Conservation (phyloP, 139 green algal genomes). For the Haematococcus sp. region DNA sequence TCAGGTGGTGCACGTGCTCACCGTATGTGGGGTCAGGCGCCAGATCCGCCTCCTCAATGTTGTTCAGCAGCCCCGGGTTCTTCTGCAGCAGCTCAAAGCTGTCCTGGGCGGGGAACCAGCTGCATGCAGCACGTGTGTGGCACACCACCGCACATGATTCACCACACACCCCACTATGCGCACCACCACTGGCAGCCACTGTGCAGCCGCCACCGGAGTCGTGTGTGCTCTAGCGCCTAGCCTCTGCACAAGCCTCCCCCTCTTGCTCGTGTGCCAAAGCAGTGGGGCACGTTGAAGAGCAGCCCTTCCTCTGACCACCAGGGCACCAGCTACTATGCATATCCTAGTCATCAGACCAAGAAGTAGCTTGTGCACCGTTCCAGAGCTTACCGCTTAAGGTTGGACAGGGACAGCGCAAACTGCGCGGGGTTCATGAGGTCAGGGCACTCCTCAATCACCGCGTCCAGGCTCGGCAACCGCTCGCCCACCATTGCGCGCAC, state of each 20-base stretch:
- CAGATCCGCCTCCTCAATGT: constrained; percentile 45
- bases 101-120: constrained; percentile 21
- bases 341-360: neutral
- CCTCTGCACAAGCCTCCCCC: no score
- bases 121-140: neutral
- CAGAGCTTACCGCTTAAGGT: neutral
- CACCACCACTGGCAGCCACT: no score
- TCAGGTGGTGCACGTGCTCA: no score
- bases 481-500: neutral
- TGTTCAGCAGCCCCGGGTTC: constrained; percentile 39
- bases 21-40: constrained; percentile 44
- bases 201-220: no score
- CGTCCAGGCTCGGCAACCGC: neutral
- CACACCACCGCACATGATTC: no score
- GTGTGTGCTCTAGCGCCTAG: no score
- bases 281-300: no score
- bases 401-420: constrained; percentile 6
- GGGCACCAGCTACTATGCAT: no score
- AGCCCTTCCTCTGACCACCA: no score
- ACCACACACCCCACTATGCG: no score
- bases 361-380: no score
- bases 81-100: constrained; percentile 27
- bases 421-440: constrained; percentile 8
- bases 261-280: no score
- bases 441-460: neutral